Conservation (phyloP, 2,329 filamentous ascomycete genomes). For the Plectosphaerella sp. region DNA sequence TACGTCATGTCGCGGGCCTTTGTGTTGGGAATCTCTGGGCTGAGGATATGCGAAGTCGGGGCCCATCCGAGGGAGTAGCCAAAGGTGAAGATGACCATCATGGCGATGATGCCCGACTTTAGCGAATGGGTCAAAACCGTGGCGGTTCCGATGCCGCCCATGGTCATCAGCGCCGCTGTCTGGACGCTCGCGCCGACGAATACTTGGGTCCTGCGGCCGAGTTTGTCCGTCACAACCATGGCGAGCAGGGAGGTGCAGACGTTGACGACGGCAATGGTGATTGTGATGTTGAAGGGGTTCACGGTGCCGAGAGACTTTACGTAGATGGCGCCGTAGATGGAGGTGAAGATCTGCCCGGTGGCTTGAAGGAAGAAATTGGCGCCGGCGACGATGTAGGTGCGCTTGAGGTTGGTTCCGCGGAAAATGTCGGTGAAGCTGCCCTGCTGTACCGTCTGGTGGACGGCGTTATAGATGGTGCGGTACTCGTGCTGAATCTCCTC, state of each 20-base stretch:
- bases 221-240: neutral
- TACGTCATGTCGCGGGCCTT: conserved; percentile 24
- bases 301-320: neutral
- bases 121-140: conserved; percentile 8
- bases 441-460: neutral
- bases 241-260: neutral
- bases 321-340: conserved; percentile 15
- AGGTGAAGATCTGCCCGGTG: conserved; percentile 15
- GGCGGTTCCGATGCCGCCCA: conserved; percentile 28
- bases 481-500: conserved; percentile 2
- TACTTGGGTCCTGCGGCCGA: neutral
- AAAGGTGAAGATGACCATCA: conserved; percentile 22
- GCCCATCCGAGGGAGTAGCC: conserved; percentile 27
- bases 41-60: conserved; percentile 27
- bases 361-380: conserved; percentile 10
- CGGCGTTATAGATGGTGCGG: neutral
- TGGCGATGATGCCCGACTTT: conserved; percentile 24
- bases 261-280: neutral
- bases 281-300: neutral
- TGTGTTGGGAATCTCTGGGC: conserved; percentile 25
- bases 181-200: neutral
- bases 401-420: neutral
- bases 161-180: conserved; percentile 21
- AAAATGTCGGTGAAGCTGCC: neutral
- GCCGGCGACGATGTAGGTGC: conserved; percentile 6